Base-by-base conservation (phyloP, 2,329 filamentous ascomycete species). In the Pseudocercospora fijiensis region DNA sequence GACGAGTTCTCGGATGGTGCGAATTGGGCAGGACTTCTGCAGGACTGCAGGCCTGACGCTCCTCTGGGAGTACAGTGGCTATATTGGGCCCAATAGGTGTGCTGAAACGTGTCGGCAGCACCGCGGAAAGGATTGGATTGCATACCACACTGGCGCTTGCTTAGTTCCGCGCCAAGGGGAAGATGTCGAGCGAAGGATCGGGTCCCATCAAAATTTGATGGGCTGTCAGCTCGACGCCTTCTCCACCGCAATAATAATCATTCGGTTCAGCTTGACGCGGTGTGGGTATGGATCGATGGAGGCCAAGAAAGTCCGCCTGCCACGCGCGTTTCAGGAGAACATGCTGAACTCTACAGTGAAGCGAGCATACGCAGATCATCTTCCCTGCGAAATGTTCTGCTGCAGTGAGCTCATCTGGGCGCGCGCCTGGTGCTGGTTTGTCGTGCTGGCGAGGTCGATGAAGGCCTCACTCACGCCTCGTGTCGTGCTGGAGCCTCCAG, bases 121-220 rank as follows among this genome's bases (percentile, higher is more conserved):
- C 18, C 43, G 10, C 18, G 18, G 22, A 26, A 53, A 26, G 49
- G 49, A 26, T 27, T 30, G 49, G 49, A 26, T 27, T 30, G 26
- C 26, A 18, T 28, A 53, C 49, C 49, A 53, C 28, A 24, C 26
- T 53, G 49, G 49, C 49, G 49, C 49, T 52, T 52, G 49, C 22
- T 22, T 52, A 27, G 49, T 52, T 4, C 49, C 24, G 16, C 13
- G 24, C 16, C 13, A 52, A 52, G 49, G 27, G 49, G 49, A 22
- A 1, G 43, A 18, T 2, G 2, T 11, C 22, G 24, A 27, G 24
- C 24, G 49, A 52, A 24, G 20, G 49, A 52, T 24, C 27, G 9
- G 13, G 49, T 27, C 11, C 24, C n/a, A 22, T 52, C 49, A 52
- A 52, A 52, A 16, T 27, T 52, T 52, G 49, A 27, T 27, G 11